phyloP scores from a whole-genome alignment of 2,329 filamentous ascomycete genomes.

The Falciphora oryzae region DNA sequence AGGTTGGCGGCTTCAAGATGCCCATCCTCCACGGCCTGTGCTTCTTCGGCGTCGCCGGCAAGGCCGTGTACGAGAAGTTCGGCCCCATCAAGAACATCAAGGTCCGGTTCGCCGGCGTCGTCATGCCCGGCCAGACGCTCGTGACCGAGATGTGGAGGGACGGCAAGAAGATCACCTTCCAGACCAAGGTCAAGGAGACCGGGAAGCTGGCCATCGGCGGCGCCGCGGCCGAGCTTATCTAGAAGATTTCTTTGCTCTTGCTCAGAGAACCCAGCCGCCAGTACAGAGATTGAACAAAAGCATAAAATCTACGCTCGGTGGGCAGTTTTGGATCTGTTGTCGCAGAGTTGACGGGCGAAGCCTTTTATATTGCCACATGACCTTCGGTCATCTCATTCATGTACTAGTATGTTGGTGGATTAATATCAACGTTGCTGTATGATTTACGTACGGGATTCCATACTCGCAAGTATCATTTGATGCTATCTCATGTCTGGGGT shows the following conservation, averaged over 20 bases:
- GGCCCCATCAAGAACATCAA: slow-evolving; percentile 87
- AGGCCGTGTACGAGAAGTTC: slow-evolving; percentile 80
- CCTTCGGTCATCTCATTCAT: background rate
- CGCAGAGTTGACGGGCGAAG: background rate
- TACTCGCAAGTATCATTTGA: background rate
- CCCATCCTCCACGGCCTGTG: slow-evolving; percentile 97
- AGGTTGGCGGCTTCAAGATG: slow-evolving; percentile 88
- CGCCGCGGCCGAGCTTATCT: slow-evolving; percentile 68
- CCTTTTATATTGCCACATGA: too few relatives aligned
- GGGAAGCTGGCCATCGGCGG: slow-evolving; percentile 82
- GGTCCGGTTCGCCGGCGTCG: slow-evolving; percentile 81
- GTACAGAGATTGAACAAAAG: slow-evolving; percentile 22
- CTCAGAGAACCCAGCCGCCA: background rate
- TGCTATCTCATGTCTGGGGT: slow-evolving; percentile 4
- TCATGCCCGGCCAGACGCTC: slow-evolving; percentile 82
- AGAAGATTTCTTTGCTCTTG: background rate
- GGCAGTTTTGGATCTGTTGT: too few relatives aligned
- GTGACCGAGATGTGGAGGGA: slow-evolving; percentile 95
- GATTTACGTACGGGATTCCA: background rate
- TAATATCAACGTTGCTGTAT: background rate
- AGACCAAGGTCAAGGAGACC: slow-evolving; percentile 85
- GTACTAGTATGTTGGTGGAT: background rate
- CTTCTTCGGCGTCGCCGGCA: slow-evolving; percentile 86
- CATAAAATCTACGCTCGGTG: slow-evolving; percentile 11
- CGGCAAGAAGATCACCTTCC: slow-evolving; percentile 72